phyloP scores from a whole-genome alignment of 139 green algal species.

The Nannochloris sp. region DNA sequence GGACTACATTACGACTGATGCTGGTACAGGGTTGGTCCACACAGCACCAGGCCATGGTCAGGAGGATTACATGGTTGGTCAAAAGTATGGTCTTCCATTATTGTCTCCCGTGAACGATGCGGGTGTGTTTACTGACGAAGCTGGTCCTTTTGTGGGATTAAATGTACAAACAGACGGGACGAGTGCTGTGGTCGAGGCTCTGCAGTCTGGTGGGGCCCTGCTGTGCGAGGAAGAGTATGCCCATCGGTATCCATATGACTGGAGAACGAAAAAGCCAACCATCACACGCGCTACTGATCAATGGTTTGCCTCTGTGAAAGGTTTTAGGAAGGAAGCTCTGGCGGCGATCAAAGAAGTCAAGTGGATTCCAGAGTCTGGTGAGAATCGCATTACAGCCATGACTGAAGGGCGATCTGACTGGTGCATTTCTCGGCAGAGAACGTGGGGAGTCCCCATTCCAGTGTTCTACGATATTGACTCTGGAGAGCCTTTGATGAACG shows the following conservation, averaged over 20 bases:
- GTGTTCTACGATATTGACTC: constrained; percentile 92
- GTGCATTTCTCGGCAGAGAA: constrained; percentile 96
- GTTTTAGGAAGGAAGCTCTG: constrained; percentile 68
- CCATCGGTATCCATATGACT: constrained; percentile 99
- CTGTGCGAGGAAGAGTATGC: constrained; percentile 84
- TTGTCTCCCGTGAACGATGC: constrained; percentile 93
- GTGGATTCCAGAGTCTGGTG: constrained; percentile 71
- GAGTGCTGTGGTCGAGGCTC: constrained; percentile 64
- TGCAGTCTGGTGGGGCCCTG: constrained; percentile 54
- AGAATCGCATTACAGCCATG: constrained; percentile 86
- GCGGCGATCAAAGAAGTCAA: constrained; percentile 62
- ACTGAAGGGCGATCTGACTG: constrained; percentile 83
- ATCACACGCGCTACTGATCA: constrained; percentile 97
- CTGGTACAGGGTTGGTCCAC: constrained; percentile 95
- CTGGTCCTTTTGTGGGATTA: constrained; percentile 72
- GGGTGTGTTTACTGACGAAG: constrained; percentile 87
- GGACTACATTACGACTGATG: constrained; percentile 98
- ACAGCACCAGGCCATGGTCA: constrained; percentile 90
- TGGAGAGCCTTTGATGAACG: constrained; percentile 81
- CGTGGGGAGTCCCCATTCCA: constrained; percentile 97
- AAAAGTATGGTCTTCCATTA: constrained; percentile 74
- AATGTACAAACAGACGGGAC: constrained; percentile 82
- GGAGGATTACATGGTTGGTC: constrained; percentile 89
- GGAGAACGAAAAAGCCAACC: constrained; percentile 97
- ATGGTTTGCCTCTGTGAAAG: constrained; percentile 78